Evolutionary conservation across 129 eudicot genomes (phyloP).

Genomic region (Saposhnikovia divaricata): DNA sequence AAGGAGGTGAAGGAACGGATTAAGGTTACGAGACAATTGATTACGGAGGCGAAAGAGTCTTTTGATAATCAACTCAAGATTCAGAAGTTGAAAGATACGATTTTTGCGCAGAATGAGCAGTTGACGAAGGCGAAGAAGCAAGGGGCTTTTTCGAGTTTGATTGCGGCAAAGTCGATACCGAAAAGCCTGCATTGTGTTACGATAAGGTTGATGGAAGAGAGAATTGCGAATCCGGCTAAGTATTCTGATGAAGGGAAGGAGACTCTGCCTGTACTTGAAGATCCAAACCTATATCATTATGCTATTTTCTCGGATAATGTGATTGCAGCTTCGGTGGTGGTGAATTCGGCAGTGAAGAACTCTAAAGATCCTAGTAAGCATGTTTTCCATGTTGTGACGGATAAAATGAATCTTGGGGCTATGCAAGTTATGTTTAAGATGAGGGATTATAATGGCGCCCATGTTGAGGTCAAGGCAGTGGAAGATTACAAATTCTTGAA

Average conservation of each 20-base stretch:
- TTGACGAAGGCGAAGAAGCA: conserved; percentile 84
- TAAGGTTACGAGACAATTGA: conserved; percentile 76
- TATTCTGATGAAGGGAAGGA: conserved; percentile 78
- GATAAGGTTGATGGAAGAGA: conserved; percentile 90
- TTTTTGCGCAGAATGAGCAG: conserved; percentile 82
- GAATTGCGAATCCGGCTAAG: conserved; percentile 79
- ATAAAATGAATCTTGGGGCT: conserved; percentile 94
- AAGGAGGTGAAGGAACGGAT: conserved; percentile 90
- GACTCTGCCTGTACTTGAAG: conserved; percentile 62
- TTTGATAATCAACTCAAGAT: conserved; percentile 89
- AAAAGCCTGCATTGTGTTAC: conserved; percentile 83
- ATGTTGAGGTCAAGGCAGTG: conserved; percentile 84
- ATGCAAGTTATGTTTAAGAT: conserved; percentile 98
- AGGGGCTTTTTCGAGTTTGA: conserved; percentile 90
- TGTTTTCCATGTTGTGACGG: conserved; percentile 89
- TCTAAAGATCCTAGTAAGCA: conserved; percentile 82
- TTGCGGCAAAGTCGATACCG: conserved; percentile 91
- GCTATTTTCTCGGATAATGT: conserved; percentile 91
- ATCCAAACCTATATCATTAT: conserved; percentile 81
- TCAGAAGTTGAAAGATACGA: conserved; percentile 84
- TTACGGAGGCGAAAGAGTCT: conserved; percentile 83
- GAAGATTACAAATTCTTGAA: conserved; percentile 85
- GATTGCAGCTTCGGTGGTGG: conserved; percentile 91
- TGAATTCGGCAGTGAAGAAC: conserved; percentile 84
- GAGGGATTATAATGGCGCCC: conserved; percentile 84